Evolutionary conservation across 805 yeast genomes (phyloP).

Genomic region (Komagataella phaffii): DNA sequence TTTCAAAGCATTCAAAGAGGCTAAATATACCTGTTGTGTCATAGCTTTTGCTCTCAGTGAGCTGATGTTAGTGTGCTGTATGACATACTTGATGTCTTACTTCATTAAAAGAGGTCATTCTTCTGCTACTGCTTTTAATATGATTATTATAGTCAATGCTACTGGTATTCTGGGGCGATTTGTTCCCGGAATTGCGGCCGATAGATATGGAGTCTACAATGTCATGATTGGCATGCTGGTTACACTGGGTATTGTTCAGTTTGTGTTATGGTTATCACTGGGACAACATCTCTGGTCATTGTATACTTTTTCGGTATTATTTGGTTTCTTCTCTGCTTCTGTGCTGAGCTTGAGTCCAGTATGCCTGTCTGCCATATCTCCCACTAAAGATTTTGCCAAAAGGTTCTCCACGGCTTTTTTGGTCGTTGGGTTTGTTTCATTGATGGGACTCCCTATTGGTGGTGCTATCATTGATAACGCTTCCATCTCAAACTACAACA

Average conservation of each 20-base stretch:
- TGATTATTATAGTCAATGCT: slow-evolving; percentile 31
- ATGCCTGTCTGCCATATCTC: slow-evolving; percentile 43
- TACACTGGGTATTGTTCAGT: slow-evolving; percentile 29
- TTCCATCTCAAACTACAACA: slow-evolving; percentile 17
- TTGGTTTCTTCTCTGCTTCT: slow-evolving; percentile 45
- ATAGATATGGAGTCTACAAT: slow-evolving; percentile 30
- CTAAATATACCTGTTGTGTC: slow-evolving; percentile 20
- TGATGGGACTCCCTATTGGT: slow-evolving; percentile 15
- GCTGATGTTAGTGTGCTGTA: slow-evolving; percentile 21
- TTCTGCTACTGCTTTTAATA: slow-evolving; percentile 23
- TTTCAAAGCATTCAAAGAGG: slow-evolving; percentile 21
- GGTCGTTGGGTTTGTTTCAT: slow-evolving; percentile 19
- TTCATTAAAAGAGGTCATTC: slow-evolving; percentile 26
- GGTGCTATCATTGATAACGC: slow-evolving; percentile 22
- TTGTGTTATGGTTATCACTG: slow-evolving; percentile 51
- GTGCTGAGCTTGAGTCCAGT: slow-evolving; percentile 48
- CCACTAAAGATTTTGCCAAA: slow-evolving; percentile 49
- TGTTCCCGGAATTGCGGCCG: slow-evolving; percentile 30
- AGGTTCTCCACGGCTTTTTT: slow-evolving; percentile 49
- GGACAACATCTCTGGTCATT: slow-evolving; percentile 26
- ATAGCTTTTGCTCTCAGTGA: slow-evolving; percentile 27
- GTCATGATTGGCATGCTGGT: slow-evolving; percentile 20
- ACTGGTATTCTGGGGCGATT: slow-evolving; percentile 31
- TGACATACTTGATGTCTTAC: slow-evolving; percentile 31
- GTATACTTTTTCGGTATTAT: slow-evolving; percentile 34